Conservation (phyloP, 2,329 filamentous ascomycete genomes). For the Trichoderma endophyticum region DNA sequence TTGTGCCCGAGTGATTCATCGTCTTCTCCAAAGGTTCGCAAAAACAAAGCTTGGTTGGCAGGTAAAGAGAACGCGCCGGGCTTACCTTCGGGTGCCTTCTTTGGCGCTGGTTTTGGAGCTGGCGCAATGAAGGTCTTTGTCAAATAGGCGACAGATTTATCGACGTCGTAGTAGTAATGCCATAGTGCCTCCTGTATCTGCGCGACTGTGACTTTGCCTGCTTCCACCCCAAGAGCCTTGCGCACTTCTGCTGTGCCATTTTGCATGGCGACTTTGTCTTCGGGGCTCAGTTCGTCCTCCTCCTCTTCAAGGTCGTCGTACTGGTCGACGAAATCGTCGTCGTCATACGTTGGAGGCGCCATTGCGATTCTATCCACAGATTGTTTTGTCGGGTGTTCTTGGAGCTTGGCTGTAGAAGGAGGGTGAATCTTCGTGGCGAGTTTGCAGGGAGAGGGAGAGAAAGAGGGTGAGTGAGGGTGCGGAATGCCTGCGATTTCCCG, state of each 20-base stretch:
- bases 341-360: slow-evolving; percentile 40
- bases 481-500: not conserved
- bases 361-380: slow-evolving; percentile 18
- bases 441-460: not conserved
- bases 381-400: not conserved
- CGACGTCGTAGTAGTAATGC: slow-evolving; percentile 94
- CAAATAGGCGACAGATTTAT: slow-evolving; percentile 79
- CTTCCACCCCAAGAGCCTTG: slow-evolving; percentile 58
- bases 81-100: slow-evolving; percentile 45
- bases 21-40: slow-evolving; percentile 34
- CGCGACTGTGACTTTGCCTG: slow-evolving; percentile 51
- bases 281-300: slow-evolving; percentile 45
- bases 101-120: slow-evolving; percentile 33
- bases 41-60: slow-evolving; percentile 26
- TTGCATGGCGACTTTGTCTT: slow-evolving; percentile 54
- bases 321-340: slow-evolving; percentile 47
- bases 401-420: not conserved
- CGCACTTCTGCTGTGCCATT: slow-evolving; percentile 65
- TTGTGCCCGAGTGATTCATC: slow-evolving; percentile 22
- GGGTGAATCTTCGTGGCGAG: not conserved
- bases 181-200: slow-evolving; percentile 89
- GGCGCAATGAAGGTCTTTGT: slow-evolving; percentile 59
- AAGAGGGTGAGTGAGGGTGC: not conserved
- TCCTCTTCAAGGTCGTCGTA: slow-evolving; percentile 47
- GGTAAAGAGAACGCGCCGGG: slow-evolving; percentile 33